These are phyloP conservation scores for Blastobotrys robertii DNA, from an alignment of 805 yeast genomes.

Conservation along the genomic window DNA sequence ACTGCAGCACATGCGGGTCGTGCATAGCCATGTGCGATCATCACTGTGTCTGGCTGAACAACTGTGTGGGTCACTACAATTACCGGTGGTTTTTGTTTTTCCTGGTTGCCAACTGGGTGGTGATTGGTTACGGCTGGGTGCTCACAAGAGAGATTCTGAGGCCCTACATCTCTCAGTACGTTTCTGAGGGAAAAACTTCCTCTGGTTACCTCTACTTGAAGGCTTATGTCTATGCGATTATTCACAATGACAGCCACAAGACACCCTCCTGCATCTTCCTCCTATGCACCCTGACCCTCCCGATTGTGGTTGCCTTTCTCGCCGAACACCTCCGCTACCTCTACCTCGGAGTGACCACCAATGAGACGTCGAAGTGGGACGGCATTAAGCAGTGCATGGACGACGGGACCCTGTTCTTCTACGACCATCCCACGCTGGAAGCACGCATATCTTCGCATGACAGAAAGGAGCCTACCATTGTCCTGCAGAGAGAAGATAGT, in stretches of 20 bases:
- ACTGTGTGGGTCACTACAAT: slow-evolving; percentile 52
- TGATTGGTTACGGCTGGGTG: slow-evolving; percentile 37
- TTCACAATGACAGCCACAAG: slow-evolving; percentile 14
- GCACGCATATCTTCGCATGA: slow-evolving; percentile 6
- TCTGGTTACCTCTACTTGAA: not conserved
- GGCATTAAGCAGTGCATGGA: slow-evolving; percentile 44
- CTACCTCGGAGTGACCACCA: slow-evolving; percentile 63
- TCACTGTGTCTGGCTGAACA: slow-evolving; percentile 56
- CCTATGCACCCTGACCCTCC: slow-evolving; percentile 34
- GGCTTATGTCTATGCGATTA: not conserved
- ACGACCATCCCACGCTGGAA: slow-evolving; percentile 14
- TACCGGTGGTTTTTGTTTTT: slow-evolving; percentile 51
- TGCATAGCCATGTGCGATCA: slow-evolving; percentile 47
- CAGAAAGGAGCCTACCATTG: slow-evolving; percentile 15
- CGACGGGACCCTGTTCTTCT: slow-evolving; percentile 31
- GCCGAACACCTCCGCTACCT: slow-evolving; percentile 40
- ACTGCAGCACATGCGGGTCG: slow-evolving; percentile 41
- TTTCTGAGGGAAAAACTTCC: no score
- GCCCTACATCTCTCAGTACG: no score
- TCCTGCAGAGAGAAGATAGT: slow-evolving; percentile 19
- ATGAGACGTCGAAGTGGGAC: slow-evolving; percentile 66
- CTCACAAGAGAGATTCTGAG: slow-evolving; percentile 15
- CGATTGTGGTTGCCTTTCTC: slow-evolving; percentile 36
- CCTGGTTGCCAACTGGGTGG: slow-evolving; percentile 38
- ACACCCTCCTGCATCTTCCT: slow-evolving; percentile 33